These are phyloP conservation scores for Candida morakotiae DNA, from an alignment of 805 yeast genomes.

Conservation along the genomic window DNA sequence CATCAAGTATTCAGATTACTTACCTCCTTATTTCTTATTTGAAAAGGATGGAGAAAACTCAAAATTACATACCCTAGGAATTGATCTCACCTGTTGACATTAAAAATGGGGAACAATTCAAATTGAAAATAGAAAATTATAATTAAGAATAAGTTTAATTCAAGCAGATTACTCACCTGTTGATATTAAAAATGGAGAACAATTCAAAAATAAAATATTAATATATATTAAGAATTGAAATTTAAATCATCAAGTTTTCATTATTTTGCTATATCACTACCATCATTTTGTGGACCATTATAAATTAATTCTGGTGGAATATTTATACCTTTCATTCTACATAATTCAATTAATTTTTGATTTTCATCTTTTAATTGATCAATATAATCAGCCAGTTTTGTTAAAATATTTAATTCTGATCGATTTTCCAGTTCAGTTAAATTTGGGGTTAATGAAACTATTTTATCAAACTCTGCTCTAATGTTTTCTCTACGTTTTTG, in stretches of 20 bases:
- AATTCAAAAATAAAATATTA: slow-evolving; percentile 15
- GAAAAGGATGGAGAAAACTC: no score
- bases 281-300: slow-evolving; percentile 20
- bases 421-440: slow-evolving; percentile 67
- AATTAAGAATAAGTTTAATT: no score
- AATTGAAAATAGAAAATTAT: slow-evolving; percentile 14
- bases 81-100: no score
- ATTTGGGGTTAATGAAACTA: slow-evolving; percentile 74
- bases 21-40: neutral
- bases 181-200: slow-evolving; percentile 8
- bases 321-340: slow-evolving; percentile 37
- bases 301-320: slow-evolving; percentile 38
- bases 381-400: slow-evolving; percentile 58
- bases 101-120: slow-evolving; percentile 10
- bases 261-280: slow-evolving; percentile 11
- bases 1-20: neutral
- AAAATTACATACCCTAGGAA: no score
- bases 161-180: slow-evolving; percentile 16
- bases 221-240: neutral
- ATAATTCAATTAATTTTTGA: slow-evolving; percentile 35
- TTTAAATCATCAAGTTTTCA: neutral
- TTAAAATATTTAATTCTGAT: slow-evolving; percentile 72
- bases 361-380: slow-evolving; percentile 49
- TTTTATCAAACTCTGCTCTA: slow-evolving; percentile 71
- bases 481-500: slow-evolving; percentile 84